These are phyloP conservation scores for Spongiforma sp. DNA, from an alignment of 1,284 basidiomycete species.

Conservation along the genomic window DNA sequence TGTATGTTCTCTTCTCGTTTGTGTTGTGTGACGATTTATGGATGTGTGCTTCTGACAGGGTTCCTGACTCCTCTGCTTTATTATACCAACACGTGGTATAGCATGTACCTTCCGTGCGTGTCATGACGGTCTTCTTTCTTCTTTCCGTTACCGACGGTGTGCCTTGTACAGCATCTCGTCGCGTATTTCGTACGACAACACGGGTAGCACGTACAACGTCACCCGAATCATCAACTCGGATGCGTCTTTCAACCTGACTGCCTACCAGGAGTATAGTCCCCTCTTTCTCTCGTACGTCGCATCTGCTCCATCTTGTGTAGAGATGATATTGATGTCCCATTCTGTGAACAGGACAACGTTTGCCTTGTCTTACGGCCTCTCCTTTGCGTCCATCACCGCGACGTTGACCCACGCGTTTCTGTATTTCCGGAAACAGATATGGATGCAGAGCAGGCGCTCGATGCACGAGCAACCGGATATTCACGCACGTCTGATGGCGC, in stretches of 20 bases:
- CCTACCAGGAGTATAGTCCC: slow-evolving; percentile 83
- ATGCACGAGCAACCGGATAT: slow-evolving; percentile 74
- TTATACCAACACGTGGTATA: slow-evolving; percentile 67
- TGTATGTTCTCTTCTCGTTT: slow-evolving; percentile 39
- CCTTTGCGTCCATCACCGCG: slow-evolving; percentile 72
- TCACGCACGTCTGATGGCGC: slow-evolving; percentile 75
- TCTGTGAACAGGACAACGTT: slow-evolving; percentile 46
- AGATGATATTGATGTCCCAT: not conserved
- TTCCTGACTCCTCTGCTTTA: slow-evolving; percentile 73
- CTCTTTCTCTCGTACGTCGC: slow-evolving; percentile 72
- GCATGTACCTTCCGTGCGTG: slow-evolving; percentile 56
- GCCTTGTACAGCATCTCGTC: slow-evolving; percentile 50
- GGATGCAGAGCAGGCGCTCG: slow-evolving; percentile 55
- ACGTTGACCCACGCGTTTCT: slow-evolving; percentile 72
- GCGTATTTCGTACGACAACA: slow-evolving; percentile 62
- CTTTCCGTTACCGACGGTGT: no score
- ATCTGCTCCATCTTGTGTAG: not conserved
- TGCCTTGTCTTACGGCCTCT: slow-evolving; percentile 69
- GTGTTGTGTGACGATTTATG: not conserved
- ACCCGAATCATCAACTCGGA: slow-evolving; percentile 64
- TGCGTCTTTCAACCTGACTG: slow-evolving; percentile 61
- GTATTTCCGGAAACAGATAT: slow-evolving; percentile 73
- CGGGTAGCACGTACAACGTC: slow-evolving; percentile 72
- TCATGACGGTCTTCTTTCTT: accelerated
- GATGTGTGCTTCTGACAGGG: slow-evolving; percentile 37